phyloP scores from a whole-genome alignment of 164 flowering plant genomes.

The grape (Vitis vinifera) region ASM3070453v1 NC_081822.1:4519001-4519500 shows the following conservation, averaged over 20 bases:
- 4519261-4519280: neutral
- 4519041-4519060: slow-evolving; percentile 7
- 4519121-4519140: neutral
- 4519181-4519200: slow-evolving; percentile 22
- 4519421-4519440: no score
- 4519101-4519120: slow-evolving; percentile 4
- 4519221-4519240: slow-evolving; percentile 42
- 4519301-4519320: neutral
- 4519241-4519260: slow-evolving; percentile 5
- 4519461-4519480: neutral
- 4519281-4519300: neutral
- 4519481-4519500: neutral
- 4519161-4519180: slow-evolving; percentile 8
- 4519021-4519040: neutral
- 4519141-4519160: slow-evolving; percentile 12
- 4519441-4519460: neutral
- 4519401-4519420: no score
- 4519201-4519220: slow-evolving; percentile 24
- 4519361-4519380: neutral
- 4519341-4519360: neutral
- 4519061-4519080: slow-evolving; percentile 13
- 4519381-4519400: no score
- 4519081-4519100: slow-evolving; percentile 17
- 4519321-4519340: neutral
- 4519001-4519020: slow-evolving; percentile 9